These are phyloP conservation scores for Pseudoperonospora humuli DNA, from an alignment of 352 stramenopile genomes.

Conservation along the genomic window DNA sequence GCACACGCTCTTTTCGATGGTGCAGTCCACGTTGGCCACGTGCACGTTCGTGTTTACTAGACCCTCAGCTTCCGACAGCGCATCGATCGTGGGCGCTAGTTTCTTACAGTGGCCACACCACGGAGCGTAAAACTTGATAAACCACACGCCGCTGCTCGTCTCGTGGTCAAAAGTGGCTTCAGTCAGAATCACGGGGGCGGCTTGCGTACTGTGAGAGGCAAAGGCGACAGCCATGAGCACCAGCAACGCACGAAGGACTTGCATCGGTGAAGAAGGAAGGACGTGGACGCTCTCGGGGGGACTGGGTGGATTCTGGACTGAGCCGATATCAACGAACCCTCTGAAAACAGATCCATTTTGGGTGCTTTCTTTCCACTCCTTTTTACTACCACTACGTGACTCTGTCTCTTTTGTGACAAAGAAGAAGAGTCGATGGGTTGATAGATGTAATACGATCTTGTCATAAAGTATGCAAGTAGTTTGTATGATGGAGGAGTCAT, in stretches of 20 bases:
- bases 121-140: slow-evolving; percentile 82
- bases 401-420: too few species aligned
- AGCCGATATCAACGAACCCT: too few species aligned
- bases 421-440: too few species aligned
- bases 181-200: slow-evolving; percentile 27
- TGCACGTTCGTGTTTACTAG: slow-evolving; percentile 33
- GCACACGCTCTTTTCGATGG: slow-evolving; percentile 57
- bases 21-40: slow-evolving; percentile 77
- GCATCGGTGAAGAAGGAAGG: slow-evolving; percentile 1
- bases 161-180: slow-evolving; percentile 54
- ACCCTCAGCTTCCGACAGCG: slow-evolving; percentile 33
- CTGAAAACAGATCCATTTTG: too few species aligned
- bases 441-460: too few species aligned
- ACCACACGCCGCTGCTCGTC: slow-evolving; percentile 50
- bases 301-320: too few species aligned
- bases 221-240: slow-evolving; percentile 25
- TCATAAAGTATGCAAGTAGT: too few species aligned
- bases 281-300: too few species aligned
- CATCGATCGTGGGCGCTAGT: slow-evolving; percentile 54
- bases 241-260: slow-evolving; percentile 13
- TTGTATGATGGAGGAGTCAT: too few species aligned
- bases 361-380: too few species aligned
- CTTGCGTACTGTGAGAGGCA: slow-evolving; percentile 13
- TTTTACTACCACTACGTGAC: too few species aligned
- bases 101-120: slow-evolving; percentile 85